Conservation (phyloP, 371 early-diverging fungal species). For the Zopfochytrium polystomum region DNA sequence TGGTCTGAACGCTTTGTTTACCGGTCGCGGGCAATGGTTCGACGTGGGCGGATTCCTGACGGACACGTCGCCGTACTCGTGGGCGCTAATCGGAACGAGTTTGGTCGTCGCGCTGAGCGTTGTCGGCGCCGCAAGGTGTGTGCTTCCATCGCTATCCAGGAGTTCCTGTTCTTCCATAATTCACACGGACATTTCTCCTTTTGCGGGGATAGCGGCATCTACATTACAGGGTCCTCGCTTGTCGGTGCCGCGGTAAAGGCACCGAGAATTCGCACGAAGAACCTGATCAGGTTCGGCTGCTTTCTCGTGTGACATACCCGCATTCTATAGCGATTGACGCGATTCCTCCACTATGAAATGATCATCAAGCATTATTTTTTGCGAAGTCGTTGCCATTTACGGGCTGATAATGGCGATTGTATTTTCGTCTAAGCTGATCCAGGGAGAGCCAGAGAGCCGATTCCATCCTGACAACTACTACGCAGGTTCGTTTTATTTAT, state of each 20-base stretch:
- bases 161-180: slow-evolving; percentile 11
- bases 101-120: slow-evolving; percentile 87
- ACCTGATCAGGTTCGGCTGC: slow-evolving; percentile 72
- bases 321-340: not conserved
- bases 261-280: slow-evolving; percentile 93
- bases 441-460: slow-evolving; percentile 39
- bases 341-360: not conserved
- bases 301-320: not conserved
- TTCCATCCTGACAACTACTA: slow-evolving; percentile 20
- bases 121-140: slow-evolving; percentile 94
- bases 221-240: slow-evolving; percentile 84
- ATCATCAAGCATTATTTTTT: slow-evolving; percentile 80
- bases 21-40: slow-evolving; percentile 71
- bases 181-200: not conserved
- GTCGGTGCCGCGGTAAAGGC: slow-evolving; percentile 90
- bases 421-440: slow-evolving; percentile 77
- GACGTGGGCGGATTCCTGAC: slow-evolving; percentile 80
- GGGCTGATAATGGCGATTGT: slow-evolving; percentile 97
- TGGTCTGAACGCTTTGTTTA: slow-evolving; percentile 80
- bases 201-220: slow-evolving; percentile 77
- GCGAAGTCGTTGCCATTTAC: slow-evolving; percentile 98
- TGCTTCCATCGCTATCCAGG: too few relatives aligned
- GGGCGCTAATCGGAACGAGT: slow-evolving; percentile 83
- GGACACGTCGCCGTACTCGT: too few relatives aligned
- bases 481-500: slow-evolving; percentile 22